Evolutionary conservation across 108 stramenopile genomes (phyloP).

Genomic region (Skeletonema potamos): DNA sequence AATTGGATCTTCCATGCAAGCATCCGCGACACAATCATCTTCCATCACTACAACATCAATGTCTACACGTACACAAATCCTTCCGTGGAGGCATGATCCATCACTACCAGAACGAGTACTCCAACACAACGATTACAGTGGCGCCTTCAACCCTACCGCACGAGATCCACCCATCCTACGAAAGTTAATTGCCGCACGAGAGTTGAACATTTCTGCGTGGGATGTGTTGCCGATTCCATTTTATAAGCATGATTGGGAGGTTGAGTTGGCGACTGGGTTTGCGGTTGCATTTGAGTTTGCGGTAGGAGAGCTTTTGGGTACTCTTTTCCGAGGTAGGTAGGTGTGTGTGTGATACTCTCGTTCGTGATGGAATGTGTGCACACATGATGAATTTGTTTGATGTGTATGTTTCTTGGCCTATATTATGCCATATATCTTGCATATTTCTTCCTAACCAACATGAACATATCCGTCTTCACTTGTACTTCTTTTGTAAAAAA

Average conservation of each 20-base stretch:
- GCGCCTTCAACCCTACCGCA: slow-evolving; percentile 25
- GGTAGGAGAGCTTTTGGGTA: slow-evolving; percentile 6
- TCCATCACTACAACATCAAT: not conserved
- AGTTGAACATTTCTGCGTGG: slow-evolving; percentile 29
- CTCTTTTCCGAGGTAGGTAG: not conserved
- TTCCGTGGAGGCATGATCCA: slow-evolving; percentile 39
- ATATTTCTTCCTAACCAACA: not conserved
- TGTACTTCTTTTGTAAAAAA: no score
- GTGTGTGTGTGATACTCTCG: not conserved
- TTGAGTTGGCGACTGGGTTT: slow-evolving; percentile 29
- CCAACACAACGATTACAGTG: slow-evolving; percentile 27
- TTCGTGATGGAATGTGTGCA: not conserved
- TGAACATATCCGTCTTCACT: no score
- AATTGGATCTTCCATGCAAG: not conserved
- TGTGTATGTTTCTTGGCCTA: not conserved
- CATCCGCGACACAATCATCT: not conserved
- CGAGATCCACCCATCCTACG: slow-evolving; percentile 30
- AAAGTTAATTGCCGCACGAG: slow-evolving; percentile 19
- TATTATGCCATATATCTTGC: no score
- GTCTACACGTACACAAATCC: not conserved
- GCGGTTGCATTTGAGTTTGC: slow-evolving; percentile 16
- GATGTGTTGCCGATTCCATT: slow-evolving; percentile 34
- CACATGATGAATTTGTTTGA: not conserved
- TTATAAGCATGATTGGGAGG: slow-evolving; percentile 31
- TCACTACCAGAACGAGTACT: slow-evolving; percentile 11